phyloP scores from a whole-genome alignment of 805 yeast genomes.

The Schizosaccharomyces japonicus region DNA sequence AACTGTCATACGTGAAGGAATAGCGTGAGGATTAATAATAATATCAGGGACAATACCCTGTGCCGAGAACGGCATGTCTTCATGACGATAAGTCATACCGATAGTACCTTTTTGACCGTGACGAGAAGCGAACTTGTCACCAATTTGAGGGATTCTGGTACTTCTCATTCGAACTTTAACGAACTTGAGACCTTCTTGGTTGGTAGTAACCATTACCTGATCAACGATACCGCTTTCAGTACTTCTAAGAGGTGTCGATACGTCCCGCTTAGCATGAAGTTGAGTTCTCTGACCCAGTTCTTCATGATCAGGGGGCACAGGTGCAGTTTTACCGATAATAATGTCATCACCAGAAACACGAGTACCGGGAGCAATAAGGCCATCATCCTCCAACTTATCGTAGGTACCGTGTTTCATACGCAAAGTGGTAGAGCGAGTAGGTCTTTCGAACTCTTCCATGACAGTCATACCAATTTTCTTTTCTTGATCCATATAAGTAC shows the following conservation, averaged over 20 bases:
- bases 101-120: constrained; percentile 99
- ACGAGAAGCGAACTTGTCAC: constrained; percentile 97
- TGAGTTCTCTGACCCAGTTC: constrained; percentile 97
- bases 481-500: constrained; percentile 97
- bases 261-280: constrained; percentile 94
- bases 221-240: constrained; percentile 97
- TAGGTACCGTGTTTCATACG: constrained; percentile 95
- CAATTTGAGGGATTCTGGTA: constrained; percentile 93
- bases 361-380: constrained; percentile 91
- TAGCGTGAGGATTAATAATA: constrained; percentile 95
- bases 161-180: constrained; percentile 98
- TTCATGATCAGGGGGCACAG: constrained; percentile 96
- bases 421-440: constrained; percentile 78
- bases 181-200: constrained; percentile 92
- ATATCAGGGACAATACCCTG: constrained; percentile 95
- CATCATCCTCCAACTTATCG: constrained; percentile 95
- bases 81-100: constrained; percentile 95
- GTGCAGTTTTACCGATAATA: constrained; percentile 94
- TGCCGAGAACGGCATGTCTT: constrained; percentile 92
- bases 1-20: constrained; percentile 99
- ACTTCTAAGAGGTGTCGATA: constrained; percentile 86
- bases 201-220: constrained; percentile 86
- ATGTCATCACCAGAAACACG: constrained; percentile 98
- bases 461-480: constrained; percentile 96
- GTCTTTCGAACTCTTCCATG: constrained; percentile 92